A percentile compares a stretch with the other conserved stretches of the same genome.
Evolutionary conservation across 805 yeast genomes (phyloP).

Genomic region (Pichia occidentalis): DNA sequence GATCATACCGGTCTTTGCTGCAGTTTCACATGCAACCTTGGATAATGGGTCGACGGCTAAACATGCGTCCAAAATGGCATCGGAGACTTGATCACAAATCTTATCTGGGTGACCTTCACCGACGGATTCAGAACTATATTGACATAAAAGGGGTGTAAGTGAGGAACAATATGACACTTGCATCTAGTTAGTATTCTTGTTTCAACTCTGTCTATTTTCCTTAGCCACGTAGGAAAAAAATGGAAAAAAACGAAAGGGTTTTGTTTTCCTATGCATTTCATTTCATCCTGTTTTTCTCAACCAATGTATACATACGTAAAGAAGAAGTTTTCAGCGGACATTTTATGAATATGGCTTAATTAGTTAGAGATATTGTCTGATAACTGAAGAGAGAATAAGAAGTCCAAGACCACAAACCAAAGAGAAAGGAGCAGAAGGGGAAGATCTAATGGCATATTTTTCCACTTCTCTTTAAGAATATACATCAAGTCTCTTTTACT

Average conservation of each 20-base stretch:
- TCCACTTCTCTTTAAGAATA: neutral
- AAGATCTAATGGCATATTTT: neutral
- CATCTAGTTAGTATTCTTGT: constrained; percentile 12
- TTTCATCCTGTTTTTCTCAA: too few relatives aligned
- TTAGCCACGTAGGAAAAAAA: too few relatives aligned
- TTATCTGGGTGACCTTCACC: constrained; percentile 95
- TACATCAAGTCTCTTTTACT: too few relatives aligned
- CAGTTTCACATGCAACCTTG: constrained; percentile 99
- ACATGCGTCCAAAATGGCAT: constrained; percentile 97
- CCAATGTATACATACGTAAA: constrained; percentile 28
- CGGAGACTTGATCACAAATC: constrained; percentile 98
- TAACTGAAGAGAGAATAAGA: neutral
- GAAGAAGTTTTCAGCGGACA: constrained; percentile 28
- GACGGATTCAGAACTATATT: constrained; percentile 81
- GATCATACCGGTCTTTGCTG: constrained; percentile 98
- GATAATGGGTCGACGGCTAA: constrained; percentile 92
- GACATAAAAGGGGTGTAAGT: constrained; percentile 34
- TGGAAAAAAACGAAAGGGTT: too few relatives aligned
- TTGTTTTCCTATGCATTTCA: too few relatives aligned
- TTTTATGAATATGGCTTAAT: neutral
- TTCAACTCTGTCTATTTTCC: too few relatives aligned
- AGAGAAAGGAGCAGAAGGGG: too few relatives aligned
- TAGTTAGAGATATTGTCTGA: neutral
- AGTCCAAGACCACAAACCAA: neutral
- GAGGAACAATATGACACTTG: too few relatives aligned